Conservation (phyloP, 2,329 filamentous ascomycete genomes). For the Sphaceloma murrayae region DNA sequence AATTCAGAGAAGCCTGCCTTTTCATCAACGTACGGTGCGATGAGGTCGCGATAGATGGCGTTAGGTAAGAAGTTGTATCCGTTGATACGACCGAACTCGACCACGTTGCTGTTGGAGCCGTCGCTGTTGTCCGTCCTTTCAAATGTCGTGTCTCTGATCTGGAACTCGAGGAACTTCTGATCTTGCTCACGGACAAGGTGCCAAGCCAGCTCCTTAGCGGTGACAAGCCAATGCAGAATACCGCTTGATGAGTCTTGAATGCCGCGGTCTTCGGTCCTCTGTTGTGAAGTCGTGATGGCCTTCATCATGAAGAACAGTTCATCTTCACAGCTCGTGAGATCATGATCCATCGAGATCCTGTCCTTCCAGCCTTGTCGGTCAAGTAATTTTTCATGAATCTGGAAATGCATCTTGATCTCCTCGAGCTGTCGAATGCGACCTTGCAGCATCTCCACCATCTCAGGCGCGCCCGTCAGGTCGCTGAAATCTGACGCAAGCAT, state of each 20-base stretch:
- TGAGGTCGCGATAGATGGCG: slow-evolving; percentile 92
- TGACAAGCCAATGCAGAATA: slow-evolving; percentile 81
- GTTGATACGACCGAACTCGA: slow-evolving; percentile 78
- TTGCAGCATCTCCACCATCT: slow-evolving; percentile 85
- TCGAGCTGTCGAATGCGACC: slow-evolving; percentile 87
- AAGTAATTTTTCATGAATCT: slow-evolving; percentile 77
- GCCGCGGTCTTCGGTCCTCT: slow-evolving; percentile 64
- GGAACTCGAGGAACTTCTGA: slow-evolving; percentile 83
- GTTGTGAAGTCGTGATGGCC: slow-evolving; percentile 91
- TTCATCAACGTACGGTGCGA: slow-evolving; percentile 74
- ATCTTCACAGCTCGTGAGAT: slow-evolving; percentile 82
- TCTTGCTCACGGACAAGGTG: slow-evolving; percentile 82
- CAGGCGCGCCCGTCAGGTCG: slow-evolving; percentile 83
- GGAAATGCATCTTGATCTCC: slow-evolving; percentile 94
- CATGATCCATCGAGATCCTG: slow-evolving; percentile 75
- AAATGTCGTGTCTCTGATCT: slow-evolving; percentile 82
- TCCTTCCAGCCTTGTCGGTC: slow-evolving; percentile 90
- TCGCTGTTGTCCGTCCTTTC: slow-evolving; percentile 95
- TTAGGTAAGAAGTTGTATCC: slow-evolving; percentile 84
- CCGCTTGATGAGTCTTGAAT: slow-evolving; percentile 61
- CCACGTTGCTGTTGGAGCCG: slow-evolving; percentile 86
- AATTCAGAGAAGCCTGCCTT: slow-evolving; percentile 44
- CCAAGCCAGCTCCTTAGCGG: slow-evolving; percentile 94
- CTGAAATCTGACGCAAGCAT: slow-evolving; percentile 98
- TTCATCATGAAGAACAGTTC: slow-evolving; percentile 99